A percentile compares a stretch with the other conserved stretches of the same genome.
These are phyloP conservation scores for Penicillium sp. DNA, from an alignment of 2,329 filamentous ascomycete species.

Conservation along the genomic window DNA sequence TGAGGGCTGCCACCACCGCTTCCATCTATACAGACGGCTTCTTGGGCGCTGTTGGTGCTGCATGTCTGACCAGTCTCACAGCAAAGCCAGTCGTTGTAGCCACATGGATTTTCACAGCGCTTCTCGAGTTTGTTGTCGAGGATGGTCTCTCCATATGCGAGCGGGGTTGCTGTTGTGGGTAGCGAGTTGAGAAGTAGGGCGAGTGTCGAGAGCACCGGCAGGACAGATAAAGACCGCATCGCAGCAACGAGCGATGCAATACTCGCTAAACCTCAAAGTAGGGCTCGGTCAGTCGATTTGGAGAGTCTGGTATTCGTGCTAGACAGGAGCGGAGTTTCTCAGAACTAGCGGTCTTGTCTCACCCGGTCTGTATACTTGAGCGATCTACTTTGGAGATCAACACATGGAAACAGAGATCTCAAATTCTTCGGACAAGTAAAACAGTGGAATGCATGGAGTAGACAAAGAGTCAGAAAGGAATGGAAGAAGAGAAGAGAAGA, in stretches of 20 bases:
- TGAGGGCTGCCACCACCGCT: slow-evolving; percentile 38
- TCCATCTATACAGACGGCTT: slow-evolving; percentile 49
- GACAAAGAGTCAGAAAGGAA: slow-evolving; percentile 11
- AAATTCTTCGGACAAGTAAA: slow-evolving; percentile 7
- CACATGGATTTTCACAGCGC: slow-evolving; percentile 52
- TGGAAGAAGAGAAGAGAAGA: slow-evolving; percentile 15
- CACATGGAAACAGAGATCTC: background rate
- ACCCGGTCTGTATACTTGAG: slow-evolving; percentile 11
- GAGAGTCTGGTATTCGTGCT: background rate
- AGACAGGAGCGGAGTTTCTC: background rate
- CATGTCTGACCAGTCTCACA: slow-evolving; percentile 49
- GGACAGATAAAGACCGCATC: slow-evolving; percentile 32
- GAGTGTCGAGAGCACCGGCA: slow-evolving; percentile 30
- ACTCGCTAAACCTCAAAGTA: background rate
- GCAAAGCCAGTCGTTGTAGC: slow-evolving; percentile 53
- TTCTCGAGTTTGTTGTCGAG: slow-evolving; percentile 27
- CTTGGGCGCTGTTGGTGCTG: slow-evolving; percentile 49
- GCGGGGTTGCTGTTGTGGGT: slow-evolving; percentile 32
- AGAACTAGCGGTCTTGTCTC: slow-evolving; percentile 4
- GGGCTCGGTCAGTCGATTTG: background rate
- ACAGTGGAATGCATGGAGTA: slow-evolving; percentile 15
- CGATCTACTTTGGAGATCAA: slow-evolving; percentile 15
- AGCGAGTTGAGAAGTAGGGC: slow-evolving; percentile 26
- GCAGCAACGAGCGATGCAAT: slow-evolving; percentile 14
- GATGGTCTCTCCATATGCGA: slow-evolving; percentile 24